These are phyloP conservation scores for Didymella pinodella DNA, from an alignment of 2,329 filamentous ascomycete genomes.

Conservation along the genomic window DNA sequence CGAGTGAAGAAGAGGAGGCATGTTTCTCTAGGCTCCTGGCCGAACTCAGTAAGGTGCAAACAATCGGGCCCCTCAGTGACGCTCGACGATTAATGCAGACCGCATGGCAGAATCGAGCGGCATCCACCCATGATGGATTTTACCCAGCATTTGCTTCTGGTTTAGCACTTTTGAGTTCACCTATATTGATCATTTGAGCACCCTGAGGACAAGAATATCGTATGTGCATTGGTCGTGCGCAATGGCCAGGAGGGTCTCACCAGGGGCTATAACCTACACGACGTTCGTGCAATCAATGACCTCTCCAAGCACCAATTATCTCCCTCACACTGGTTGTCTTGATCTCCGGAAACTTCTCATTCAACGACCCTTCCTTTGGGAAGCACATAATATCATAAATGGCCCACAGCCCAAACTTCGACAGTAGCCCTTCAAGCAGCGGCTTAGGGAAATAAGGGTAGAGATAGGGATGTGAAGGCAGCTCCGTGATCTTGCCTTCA, in stretches of 20 bases:
- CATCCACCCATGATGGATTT: slow-evolving; percentile 1
- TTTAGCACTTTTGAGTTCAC: slow-evolving; percentile 16
- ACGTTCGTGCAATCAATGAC: neutral
- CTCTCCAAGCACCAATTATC: slow-evolving; percentile 22
- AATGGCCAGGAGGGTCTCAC: neutral
- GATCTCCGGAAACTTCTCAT: slow-evolving; percentile 30
- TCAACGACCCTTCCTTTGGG: slow-evolving; percentile 22
- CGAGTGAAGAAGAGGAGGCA: slow-evolving; percentile 6
- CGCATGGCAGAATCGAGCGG: slow-evolving; percentile 9
- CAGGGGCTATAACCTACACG: too few species aligned
- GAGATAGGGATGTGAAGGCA: slow-evolving; percentile 23
- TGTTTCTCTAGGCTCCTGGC: slow-evolving; percentile 8
- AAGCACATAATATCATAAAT: slow-evolving; percentile 16
- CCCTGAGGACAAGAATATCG: neutral
- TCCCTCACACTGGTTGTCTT: slow-evolving; percentile 23
- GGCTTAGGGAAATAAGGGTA: slow-evolving; percentile 31
- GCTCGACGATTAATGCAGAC: slow-evolving; percentile 13
- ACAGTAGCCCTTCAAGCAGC: slow-evolving; percentile 17
- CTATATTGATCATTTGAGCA: slow-evolving; percentile 17
- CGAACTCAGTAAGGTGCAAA: slow-evolving; percentile 9
- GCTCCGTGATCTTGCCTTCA: slow-evolving; percentile 25
- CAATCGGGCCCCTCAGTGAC: slow-evolving; percentile 20
- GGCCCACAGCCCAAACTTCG: slow-evolving; percentile 26
- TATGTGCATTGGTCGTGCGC: neutral
- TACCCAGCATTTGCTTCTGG: slow-evolving; percentile 17